Conservation (phyloP, 805 yeast species). For the Huiozyma sinensis region DNA sequence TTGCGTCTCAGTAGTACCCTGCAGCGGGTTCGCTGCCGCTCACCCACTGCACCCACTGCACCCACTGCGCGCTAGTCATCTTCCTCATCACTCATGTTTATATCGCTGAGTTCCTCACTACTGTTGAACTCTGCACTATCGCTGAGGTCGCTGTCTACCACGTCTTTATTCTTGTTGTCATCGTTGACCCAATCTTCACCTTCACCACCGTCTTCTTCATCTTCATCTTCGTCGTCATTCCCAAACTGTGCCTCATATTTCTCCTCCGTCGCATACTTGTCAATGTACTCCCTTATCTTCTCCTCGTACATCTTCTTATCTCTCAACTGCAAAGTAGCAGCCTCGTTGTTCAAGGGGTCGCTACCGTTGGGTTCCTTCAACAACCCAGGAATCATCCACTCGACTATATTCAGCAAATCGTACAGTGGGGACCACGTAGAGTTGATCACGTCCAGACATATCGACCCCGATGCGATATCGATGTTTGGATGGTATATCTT, state of each 20-base stretch:
- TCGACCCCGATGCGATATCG: conserved; percentile 83
- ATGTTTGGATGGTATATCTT: conserved; percentile 92
- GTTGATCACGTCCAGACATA: conserved; percentile 90
- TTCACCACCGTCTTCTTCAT: conserved; percentile 20
- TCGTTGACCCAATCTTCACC: conserved; percentile 22
- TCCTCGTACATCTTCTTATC: conserved; percentile 57
- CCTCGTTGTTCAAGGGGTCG: conserved; percentile 88
- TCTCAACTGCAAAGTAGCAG: conserved; percentile 65
- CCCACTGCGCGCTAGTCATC: too few species aligned
- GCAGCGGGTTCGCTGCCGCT: too few species aligned
- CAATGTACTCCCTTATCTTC: conserved; percentile 64
- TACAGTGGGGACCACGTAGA: conserved; percentile 99
- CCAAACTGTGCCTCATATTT: conserved; percentile 33
- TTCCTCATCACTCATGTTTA: conserved; percentile 20
- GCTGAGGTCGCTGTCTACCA: conserved; percentile 7
- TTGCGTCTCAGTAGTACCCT: too few species aligned
- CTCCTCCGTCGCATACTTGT: conserved; percentile 48
- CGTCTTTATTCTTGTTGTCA: conserved; percentile 5
- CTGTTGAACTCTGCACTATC: conserved; percentile 7
- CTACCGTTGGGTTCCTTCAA: conserved; percentile 87
- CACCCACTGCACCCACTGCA: too few species aligned
- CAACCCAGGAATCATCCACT: conserved; percentile 85
- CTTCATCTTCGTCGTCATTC: conserved; percentile 37
- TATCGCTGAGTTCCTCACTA: conserved; percentile 23
- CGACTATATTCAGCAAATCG: conserved; percentile 83